These are phyloP conservation scores for Neurospora sp. DNA, from an alignment of 495 filamentous ascomycete species.

Conservation along the genomic window DNA sequence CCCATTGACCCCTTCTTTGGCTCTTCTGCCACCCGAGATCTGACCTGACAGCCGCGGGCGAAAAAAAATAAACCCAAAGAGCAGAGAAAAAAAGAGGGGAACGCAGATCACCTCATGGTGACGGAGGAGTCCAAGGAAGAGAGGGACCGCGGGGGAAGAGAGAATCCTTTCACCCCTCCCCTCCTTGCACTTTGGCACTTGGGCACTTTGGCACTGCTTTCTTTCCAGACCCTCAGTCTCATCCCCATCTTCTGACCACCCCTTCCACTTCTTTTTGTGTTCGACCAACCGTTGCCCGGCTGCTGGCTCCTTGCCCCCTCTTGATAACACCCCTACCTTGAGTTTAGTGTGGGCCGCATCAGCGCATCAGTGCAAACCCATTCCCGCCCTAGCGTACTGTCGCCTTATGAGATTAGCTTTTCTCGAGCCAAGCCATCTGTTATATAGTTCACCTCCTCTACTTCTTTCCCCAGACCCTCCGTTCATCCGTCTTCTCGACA, in stretches of 20 bases:
- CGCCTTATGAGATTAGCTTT: constrained; percentile 14
- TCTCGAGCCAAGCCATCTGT: constrained; percentile 12
- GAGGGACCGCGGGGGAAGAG: background rate
- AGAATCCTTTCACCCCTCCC: background rate
- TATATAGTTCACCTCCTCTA: constrained; percentile 17
- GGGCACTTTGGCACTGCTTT: background rate
- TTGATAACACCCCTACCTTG: background rate
- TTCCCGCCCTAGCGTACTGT: constrained; percentile 5
- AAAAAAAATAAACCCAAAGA: background rate
- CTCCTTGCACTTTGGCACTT: background rate
- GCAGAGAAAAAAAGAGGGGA: background rate
- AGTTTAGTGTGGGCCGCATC: background rate
- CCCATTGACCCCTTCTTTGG: background rate
- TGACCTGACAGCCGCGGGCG: background rate
- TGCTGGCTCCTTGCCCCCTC: background rate
- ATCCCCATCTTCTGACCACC: background rate
- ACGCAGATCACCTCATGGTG: background rate
- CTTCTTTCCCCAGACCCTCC: constrained; percentile 1
- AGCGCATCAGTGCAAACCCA: constrained; percentile 1
- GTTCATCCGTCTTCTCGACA: constrained; percentile 5
- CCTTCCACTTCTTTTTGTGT: background rate
- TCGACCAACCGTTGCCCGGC: background rate
- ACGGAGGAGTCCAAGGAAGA: background rate
- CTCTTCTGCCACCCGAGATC: background rate
- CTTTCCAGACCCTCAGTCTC: background rate